phyloP scores from a whole-genome alignment of 164 flowering plant genomes.

The Aristolochia fimbriata region DNA sequence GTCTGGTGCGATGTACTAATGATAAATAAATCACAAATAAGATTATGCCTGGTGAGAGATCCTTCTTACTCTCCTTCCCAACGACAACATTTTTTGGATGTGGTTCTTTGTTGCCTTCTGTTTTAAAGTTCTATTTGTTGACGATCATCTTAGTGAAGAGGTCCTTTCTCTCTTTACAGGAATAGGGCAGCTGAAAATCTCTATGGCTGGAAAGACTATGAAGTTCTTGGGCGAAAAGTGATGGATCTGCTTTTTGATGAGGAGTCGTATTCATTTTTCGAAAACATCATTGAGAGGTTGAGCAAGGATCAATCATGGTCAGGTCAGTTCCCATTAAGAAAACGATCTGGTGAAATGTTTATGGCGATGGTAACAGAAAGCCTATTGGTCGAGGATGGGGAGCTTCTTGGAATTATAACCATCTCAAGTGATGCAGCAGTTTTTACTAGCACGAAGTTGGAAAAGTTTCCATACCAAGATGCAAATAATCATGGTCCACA shows the following conservation, averaged over 20 bases:
- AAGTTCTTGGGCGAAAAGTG: constrained; percentile 44
- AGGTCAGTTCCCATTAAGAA: constrained; percentile 77
- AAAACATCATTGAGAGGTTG: constrained; percentile 32
- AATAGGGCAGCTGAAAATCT: constrained; percentile 67
- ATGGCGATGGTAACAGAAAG: constrained; percentile 69
- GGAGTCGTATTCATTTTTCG: constrained; percentile 17
- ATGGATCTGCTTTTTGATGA: constrained; percentile 40
- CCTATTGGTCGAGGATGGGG: constrained; percentile 61
- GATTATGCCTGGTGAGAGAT: not conserved
- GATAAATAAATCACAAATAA: not conserved
- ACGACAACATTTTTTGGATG: not conserved
- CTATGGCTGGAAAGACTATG: constrained; percentile 65
- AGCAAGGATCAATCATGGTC: constrained; percentile 54
- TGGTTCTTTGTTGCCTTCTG: not conserved
- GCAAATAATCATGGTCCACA: constrained; percentile 13
- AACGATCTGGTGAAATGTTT: constrained; percentile 63
- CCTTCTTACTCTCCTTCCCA: not conserved
- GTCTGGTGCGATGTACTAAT: not conserved
- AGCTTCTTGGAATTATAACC: constrained; percentile 59
- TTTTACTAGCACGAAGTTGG: constrained; percentile 29
- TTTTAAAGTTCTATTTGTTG: not conserved
- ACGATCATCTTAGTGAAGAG: not conserved
- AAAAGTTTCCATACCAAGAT: constrained; percentile 21
- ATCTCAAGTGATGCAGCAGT: constrained; percentile 76
- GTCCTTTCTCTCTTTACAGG: constrained; percentile 34